Evolutionary conservation across 495 filamentous ascomycete species (phyloP), one percentile per base, ranked within the genome.

Genomic region (Penicillium daleae): DNA sequence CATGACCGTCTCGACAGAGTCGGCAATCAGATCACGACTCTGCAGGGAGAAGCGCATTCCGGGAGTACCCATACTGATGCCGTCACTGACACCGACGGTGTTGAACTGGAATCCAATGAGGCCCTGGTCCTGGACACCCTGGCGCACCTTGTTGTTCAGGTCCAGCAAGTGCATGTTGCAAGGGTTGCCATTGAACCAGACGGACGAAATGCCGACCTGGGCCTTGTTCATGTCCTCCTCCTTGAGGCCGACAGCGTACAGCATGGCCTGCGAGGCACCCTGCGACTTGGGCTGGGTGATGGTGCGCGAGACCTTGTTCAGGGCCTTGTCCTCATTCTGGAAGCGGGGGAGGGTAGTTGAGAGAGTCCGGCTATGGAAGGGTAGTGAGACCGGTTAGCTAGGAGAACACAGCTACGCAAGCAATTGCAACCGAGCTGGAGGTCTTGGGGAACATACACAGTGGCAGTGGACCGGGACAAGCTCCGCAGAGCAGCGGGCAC

Each of bases 101-200:
- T 98, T 99, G 86, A 99, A 99, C 78, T 97, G 94, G 76, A 90
- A 90, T 55, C 89, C 89, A 50, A 95, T 84, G 56, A 95, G 81
- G 29, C 89, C 91, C 26, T 91, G 90, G 66, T 86, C 85, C 68
- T 90, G 82, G 59, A 99, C 93, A 62, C 93, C 92, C 71, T 96
- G 86, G 68, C 87, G 89, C 21, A 98, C 91, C 64, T 86, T 84
- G 74, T 88, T 75, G 70, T 90, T 96, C 55, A 99, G 86, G 67
- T 93, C 89, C 64, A 99, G 81, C 58, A 99, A 84, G 79, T 99
- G 95, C 95, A 97, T 99, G 80, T 99, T 99, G 82, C 95, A 99
- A 6, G 95, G 95, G 78, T 99, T 99, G 21, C 95, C 95, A 44
- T 91, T 86, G 77, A 91, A 96, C 82, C 82, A 89, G 46, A 91